A percentile compares a stretch with the other conserved stretches of the same genome.
Conservation (phyloP, 2,329 filamentous ascomycete genomes). For the Sporothrix schenckii region DNA sequence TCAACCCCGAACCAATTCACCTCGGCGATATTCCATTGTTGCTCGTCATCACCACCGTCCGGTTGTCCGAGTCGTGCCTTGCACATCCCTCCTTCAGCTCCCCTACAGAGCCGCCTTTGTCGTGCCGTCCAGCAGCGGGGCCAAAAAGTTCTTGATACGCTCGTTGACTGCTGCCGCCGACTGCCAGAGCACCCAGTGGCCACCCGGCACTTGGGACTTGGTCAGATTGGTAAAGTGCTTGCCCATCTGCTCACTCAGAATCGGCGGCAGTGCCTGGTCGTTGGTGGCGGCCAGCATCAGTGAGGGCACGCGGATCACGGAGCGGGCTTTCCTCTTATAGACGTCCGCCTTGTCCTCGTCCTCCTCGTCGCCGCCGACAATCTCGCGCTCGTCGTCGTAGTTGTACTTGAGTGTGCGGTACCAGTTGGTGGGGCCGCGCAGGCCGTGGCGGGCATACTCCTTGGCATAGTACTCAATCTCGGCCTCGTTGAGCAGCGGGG, state of each 20-base stretch:
- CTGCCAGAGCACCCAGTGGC: constrained; percentile 85
- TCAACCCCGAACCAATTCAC: not conserved
- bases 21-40: not conserved
- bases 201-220: constrained; percentile 64
- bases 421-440: constrained; percentile 84
- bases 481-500: constrained; percentile 64
- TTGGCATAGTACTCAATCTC: constrained; percentile 77
- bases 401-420: constrained; percentile 77
- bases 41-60: not conserved
- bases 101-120: constrained; percentile 43
- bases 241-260: constrained; percentile 73
- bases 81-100: constrained; percentile 20
- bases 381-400: constrained; percentile 70
- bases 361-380: constrained; percentile 53
- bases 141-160: constrained; percentile 69
- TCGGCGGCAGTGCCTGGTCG: constrained; percentile 73
- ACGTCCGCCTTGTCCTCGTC: no score
- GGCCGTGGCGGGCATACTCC: constrained; percentile 70
- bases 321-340: constrained; percentile 45
- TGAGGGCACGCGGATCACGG: constrained; percentile 62
- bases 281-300: constrained; percentile 73
- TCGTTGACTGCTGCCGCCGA: constrained; percentile 70
- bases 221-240: constrained; percentile 66
- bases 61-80: not conserved
- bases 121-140: constrained; percentile 49